Conservation (phyloP, 345 rosid species). For the Aegle marmelos region DNA sequence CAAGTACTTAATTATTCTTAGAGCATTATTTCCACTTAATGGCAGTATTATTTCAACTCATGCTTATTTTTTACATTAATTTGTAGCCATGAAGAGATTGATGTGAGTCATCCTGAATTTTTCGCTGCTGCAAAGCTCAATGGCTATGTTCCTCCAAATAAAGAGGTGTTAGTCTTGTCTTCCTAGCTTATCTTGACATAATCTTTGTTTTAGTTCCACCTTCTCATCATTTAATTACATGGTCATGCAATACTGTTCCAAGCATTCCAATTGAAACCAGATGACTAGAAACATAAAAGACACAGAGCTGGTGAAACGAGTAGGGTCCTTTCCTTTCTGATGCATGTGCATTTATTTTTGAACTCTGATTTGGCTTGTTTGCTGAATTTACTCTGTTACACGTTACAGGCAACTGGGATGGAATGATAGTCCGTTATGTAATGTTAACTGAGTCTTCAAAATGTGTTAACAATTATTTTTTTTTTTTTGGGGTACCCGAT, state of each 20-base stretch:
- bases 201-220: background rate
- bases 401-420: background rate
- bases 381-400: background rate
- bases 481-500: constrained; percentile 1
- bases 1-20: background rate
- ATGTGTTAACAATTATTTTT: constrained; percentile 1
- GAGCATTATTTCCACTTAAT: background rate
- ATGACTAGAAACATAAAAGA: background rate
- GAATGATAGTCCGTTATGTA: background rate
- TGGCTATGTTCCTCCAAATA: constrained; percentile 87
- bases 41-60: background rate
- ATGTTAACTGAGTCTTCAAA: background rate
- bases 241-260: background rate
- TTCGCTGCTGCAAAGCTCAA: constrained; percentile 81
- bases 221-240: background rate
- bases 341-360: background rate
- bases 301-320: constrained; percentile 3
- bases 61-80: constrained; percentile 11
- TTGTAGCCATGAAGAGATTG: constrained; percentile 86
- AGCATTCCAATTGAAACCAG: constrained; percentile 10
- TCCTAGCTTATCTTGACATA: constrained; percentile 2
- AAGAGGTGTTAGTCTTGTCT: constrained; percentile 50
- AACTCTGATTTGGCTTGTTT: background rate
- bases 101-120: constrained; percentile 94
- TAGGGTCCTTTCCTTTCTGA: background rate